phyloP scores from a whole-genome alignment of 2,329 filamentous ascomycete genomes.

The Sporothrix pseudoabietina region DNA sequence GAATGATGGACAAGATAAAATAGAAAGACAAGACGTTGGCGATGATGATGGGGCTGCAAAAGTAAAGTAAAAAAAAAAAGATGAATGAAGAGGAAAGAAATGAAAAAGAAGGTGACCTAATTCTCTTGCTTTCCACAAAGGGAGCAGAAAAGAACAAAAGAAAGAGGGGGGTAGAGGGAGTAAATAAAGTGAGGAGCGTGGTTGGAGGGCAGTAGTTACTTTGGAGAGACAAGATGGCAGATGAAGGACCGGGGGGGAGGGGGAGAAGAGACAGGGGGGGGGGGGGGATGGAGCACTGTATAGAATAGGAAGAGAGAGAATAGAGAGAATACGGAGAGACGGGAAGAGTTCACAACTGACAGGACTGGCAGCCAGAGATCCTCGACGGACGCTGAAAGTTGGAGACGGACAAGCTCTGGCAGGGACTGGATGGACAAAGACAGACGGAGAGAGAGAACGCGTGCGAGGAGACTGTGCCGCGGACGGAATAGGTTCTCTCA shows the following conservation, averaged over 20 bases:
- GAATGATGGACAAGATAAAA: neutral
- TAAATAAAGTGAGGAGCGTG: constrained; percentile 26
- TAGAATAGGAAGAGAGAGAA: neutral
- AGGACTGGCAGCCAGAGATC: neutral
- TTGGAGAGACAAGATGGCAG: neutral
- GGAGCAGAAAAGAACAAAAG: constrained; percentile 12
- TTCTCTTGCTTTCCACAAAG: constrained; percentile 22
- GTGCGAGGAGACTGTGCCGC: constrained; percentile 20
- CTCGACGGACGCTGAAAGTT: neutral
- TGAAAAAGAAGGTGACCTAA: constrained; percentile 18
- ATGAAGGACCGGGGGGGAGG: neutral
- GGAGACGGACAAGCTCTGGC: neutral
- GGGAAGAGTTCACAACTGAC: neutral
- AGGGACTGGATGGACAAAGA: neutral
- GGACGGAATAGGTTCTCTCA: constrained; percentile 21
- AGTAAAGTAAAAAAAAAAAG: constrained; percentile 9
- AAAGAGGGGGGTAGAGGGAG: constrained; percentile 13
- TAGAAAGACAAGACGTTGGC: neutral
- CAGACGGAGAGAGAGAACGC: constrained; percentile 1
- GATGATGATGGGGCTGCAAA: neutral
- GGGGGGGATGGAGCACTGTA: neutral
- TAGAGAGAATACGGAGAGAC: neutral
- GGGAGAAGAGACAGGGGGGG: neutral
- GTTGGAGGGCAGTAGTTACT: constrained; percentile 5
- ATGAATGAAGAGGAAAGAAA: constrained; percentile 17